Conservation (phyloP, 306 rosid genomes). For the Lathyrus tuberosus region DNA sequence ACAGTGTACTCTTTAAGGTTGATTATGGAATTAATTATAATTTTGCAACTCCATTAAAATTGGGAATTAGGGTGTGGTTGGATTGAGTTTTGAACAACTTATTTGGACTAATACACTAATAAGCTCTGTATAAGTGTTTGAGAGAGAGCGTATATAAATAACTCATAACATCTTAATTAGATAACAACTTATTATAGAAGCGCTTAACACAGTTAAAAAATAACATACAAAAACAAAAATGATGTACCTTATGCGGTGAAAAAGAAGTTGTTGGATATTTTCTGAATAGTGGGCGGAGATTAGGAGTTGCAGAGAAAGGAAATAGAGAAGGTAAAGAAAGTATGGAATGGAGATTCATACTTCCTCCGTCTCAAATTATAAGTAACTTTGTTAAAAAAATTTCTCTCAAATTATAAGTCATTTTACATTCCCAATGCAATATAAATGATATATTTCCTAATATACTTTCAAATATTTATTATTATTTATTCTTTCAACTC, state of each 20-base stretch:
- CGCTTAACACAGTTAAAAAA: too few relatives aligned
- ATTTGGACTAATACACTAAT: background rate
- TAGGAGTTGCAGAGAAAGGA: slow-evolving; percentile 56
- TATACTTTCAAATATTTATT: too few relatives aligned
- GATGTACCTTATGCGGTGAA: slow-evolving; percentile 56
- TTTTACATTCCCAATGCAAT: too few relatives aligned
- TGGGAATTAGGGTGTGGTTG: too few relatives aligned
- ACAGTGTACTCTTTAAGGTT: background rate
- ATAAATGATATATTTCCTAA: too few relatives aligned
- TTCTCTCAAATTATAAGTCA: too few relatives aligned
- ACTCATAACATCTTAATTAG: background rate
- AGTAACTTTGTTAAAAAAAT: too few relatives aligned
- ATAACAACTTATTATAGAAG: background rate
- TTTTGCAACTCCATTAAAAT: background rate
- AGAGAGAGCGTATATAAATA: background rate
- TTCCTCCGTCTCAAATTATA: too few relatives aligned
- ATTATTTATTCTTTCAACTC: too few relatives aligned
- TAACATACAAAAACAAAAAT: too few relatives aligned
- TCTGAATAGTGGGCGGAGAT: slow-evolving; percentile 62
- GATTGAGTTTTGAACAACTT: background rate
- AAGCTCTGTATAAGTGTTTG: too few relatives aligned
- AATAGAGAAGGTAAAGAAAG: slow-evolving; percentile 56
- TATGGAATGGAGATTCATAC: slow-evolving; percentile 43
- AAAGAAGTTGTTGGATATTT: slow-evolving; percentile 50
- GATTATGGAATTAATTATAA: background rate